Conservation (phyloP, 345 rosid species). For the Citrus sp. region DNA sequence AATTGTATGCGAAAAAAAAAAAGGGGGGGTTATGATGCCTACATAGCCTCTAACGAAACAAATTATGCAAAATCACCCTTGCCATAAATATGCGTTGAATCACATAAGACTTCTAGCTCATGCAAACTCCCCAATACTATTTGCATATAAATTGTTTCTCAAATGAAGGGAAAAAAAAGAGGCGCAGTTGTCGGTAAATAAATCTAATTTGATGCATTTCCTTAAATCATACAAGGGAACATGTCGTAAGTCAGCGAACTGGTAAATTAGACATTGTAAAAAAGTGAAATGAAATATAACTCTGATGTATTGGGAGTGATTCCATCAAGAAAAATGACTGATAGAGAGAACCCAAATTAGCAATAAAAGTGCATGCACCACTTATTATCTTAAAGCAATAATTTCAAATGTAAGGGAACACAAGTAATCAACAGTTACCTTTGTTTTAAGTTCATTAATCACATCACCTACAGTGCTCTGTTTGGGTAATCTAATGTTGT, state of each 20-base stretch:
- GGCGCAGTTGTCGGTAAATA: not conserved
- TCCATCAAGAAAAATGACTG: not conserved
- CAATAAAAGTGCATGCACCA: not conserved
- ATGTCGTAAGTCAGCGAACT: too few species aligned
- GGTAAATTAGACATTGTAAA: not conserved
- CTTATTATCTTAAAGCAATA: not conserved
- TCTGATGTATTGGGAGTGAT: not conserved
- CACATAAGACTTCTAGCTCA: not conserved
- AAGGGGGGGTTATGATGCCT: not conserved
- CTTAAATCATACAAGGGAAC: not conserved
- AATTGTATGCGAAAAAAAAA: not conserved
- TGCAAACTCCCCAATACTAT: not conserved
- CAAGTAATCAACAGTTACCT: slow-evolving; percentile 39
- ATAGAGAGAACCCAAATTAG: not conserved
- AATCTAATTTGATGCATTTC: not conserved
- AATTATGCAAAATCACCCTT: not conserved
- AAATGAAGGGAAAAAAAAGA: too few species aligned
- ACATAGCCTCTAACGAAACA: not conserved
- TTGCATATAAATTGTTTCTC: not conserved
- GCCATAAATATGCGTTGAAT: not conserved
- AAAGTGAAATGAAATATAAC: not conserved
- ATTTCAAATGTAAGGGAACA: not conserved
- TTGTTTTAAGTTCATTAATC: slow-evolving; percentile 79
- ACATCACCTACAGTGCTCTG: slow-evolving; percentile 96
- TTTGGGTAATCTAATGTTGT: slow-evolving; percentile 88